Conservation (phyloP, 192 early-diverging fungal genomes). For the Chytriomyces sp. region DNA sequence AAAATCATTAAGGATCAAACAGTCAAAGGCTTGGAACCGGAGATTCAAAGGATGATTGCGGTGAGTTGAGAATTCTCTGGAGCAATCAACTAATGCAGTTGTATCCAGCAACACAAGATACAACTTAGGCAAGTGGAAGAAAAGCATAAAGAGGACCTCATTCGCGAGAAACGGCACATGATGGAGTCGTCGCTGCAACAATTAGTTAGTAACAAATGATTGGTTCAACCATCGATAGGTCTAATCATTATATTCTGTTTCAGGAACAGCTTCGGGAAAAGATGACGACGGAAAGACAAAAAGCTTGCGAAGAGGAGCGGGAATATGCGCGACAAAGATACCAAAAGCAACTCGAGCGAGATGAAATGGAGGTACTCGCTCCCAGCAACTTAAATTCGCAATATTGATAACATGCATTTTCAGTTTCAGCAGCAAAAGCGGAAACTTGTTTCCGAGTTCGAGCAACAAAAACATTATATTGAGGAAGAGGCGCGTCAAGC, state of each 20-base stretch:
- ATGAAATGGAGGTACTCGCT: conserved; percentile 59
- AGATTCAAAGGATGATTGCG: conserved; percentile 61
- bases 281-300: conserved; percentile 48
- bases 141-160: conserved; percentile 47
- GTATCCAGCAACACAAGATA: conserved; percentile 60
- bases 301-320: conserved; percentile 61
- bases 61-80: conserved; percentile 27
- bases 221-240: background rate
- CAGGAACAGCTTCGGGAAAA: conserved; percentile 49
- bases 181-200: conserved; percentile 55
- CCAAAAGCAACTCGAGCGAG: conserved; percentile 62
- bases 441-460: conserved; percentile 54
- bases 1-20: conserved; percentile 65
- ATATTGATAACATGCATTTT: background rate
- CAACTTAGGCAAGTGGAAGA: conserved; percentile 60
- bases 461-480: conserved; percentile 44
- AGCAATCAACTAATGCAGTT: background rate
- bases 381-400: background rate
- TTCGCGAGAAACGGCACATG: conserved; percentile 46
- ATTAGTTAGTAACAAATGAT: conserved; percentile 33
- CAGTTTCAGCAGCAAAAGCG: conserved; percentile 63
- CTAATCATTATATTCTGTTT: background rate
- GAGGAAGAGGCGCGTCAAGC: conserved; percentile 38
- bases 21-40: conserved; percentile 62
- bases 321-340: conserved; percentile 62